A percentile compares a stretch with the other conserved stretches of the same genome.
These are phyloP conservation scores for Claviceps purpurea DNA, from an alignment of 2,329 filamentous ascomycete species.

Conservation along the genomic window DNA sequence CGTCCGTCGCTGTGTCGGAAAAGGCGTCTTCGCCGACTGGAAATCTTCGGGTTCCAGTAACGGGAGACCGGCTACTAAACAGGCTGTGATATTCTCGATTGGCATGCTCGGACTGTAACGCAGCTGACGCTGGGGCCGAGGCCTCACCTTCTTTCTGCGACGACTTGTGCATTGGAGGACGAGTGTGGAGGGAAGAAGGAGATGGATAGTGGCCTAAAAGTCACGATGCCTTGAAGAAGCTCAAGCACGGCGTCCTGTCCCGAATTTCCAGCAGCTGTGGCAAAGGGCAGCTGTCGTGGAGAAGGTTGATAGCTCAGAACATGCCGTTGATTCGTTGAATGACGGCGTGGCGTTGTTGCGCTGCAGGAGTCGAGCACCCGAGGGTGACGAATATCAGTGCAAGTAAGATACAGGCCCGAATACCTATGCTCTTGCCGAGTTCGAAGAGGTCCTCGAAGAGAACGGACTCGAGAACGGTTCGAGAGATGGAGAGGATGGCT, in stretches of 20 bases:
- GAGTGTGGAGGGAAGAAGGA: background rate
- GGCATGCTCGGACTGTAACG: background rate
- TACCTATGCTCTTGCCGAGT: too few relatives aligned
- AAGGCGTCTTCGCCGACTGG: background rate
- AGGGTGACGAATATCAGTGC: background rate
- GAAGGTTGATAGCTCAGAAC: background rate
- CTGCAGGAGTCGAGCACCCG: background rate
- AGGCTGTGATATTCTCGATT: background rate
- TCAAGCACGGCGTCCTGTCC: background rate
- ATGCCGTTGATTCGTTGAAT: slow-evolving; percentile 2
- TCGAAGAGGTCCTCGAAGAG: too few relatives aligned
- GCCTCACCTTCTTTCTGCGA: background rate
- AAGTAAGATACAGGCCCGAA: too few relatives aligned
- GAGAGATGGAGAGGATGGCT: too few relatives aligned
- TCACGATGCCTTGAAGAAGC: background rate
- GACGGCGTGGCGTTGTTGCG: slow-evolving; percentile 3
- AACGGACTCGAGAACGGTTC: too few relatives aligned
- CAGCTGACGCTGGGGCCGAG: background rate
- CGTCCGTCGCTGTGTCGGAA: background rate
- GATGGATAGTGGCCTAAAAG: slow-evolving; percentile 2
- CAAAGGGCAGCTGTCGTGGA: slow-evolving; percentile 1
- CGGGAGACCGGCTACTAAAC: background rate
- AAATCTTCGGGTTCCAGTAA: background rate
- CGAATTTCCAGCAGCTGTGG: background rate
- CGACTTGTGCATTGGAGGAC: slow-evolving; percentile 2